Base-by-base conservation (phyloP, 2,329 filamentous ascomycete genomes). In the Ilyonectria sp. region DNA sequence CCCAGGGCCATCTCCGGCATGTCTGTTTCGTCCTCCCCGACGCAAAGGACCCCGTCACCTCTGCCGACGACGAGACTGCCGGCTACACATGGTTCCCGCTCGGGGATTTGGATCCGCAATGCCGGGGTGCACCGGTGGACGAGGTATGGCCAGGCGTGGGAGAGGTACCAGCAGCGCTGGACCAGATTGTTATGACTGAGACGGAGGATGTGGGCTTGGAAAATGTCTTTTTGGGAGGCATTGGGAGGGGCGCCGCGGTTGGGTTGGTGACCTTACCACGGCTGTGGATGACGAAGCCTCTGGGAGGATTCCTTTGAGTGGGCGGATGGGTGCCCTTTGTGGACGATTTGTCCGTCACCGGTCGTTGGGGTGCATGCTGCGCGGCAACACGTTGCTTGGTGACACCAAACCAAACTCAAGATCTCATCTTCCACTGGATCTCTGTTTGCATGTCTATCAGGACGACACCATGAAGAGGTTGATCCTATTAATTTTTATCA, bases 291-390 rank as follows among this genome's bases (percentile, higher is more conserved):
- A 10, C 57, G 19, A 10, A 13, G 3, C 29, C 26, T 10, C 6
- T 67, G 2, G 60, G 63, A 33, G 60, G 66, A 23, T 71, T 71
- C 29, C 43, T 69, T 33, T 63, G 60, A 6, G 26, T 63, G 4
- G 46, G 44, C 6, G 43, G 58, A 1, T 65, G 50, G 55, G 52
- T 71, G 40, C 69, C 63, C 7, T 65, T 63, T 17, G 37, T 52
- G 31, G 29, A 33, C 11, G 62, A 66, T 19, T 7, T 69, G 5
- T 23, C 19, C 17, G 33, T 21, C 29, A 19, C 65, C 21, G 61
- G 54, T 21, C 43, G 49, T 15, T 10, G 13, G 4, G 59, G 31
- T 33, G 6, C 31, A 5, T 23, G 21, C 21, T 23, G 21, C 21
- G 21, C 21, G 21, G 21, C 21, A 23, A 23, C 21, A 23, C 21